Percentiles rank a stretch among this genome's conserved stretches.
Conservation (phyloP, 2,329 filamentous ascomycete genomes). For the Dothideomycetes sp. region DNA sequence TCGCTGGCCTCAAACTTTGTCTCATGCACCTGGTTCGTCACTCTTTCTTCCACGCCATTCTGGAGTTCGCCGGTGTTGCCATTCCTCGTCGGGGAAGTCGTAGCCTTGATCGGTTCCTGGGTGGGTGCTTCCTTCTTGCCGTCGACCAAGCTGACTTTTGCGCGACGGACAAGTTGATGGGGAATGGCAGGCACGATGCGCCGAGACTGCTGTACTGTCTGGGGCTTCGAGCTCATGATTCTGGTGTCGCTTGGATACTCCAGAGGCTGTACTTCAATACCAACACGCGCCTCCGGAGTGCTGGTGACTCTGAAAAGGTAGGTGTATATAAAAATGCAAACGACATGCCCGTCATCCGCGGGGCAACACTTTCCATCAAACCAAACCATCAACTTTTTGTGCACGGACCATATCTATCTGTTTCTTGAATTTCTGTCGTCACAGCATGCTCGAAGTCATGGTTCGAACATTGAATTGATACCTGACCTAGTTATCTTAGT, state of each 20-base stretch:
- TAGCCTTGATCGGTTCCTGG: no score
- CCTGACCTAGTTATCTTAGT: no score
- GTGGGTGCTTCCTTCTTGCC: no score
- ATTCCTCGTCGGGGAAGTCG: no score
- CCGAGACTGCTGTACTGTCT: neutral
- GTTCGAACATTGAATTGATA: no score
- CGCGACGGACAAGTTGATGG: slow-evolving; percentile 10
- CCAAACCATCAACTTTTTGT: slow-evolving; percentile 13
- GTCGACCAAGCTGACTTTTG: slow-evolving; percentile 5
- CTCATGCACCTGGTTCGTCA: neutral
- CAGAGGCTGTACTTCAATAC: slow-evolving; percentile 11
- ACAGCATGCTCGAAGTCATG: no score
- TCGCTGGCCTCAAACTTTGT: neutral
- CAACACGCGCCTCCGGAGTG: slow-evolving; percentile 13
- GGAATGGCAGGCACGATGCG: slow-evolving; percentile 14
- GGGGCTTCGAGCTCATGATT: slow-evolving; percentile 9
- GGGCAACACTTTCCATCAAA: slow-evolving; percentile 1
- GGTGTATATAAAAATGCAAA: slow-evolving; percentile 2
- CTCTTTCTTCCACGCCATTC: no score
- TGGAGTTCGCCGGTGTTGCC: no score
- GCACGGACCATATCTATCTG: no score
- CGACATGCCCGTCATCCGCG: slow-evolving; percentile 9
- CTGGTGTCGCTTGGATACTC: slow-evolving; percentile 1
- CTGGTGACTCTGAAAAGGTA: slow-evolving; percentile 10
- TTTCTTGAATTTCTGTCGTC: no score